Conservation (phyloP, 1,139 yeast species). For the Saccharomyces uvarum region DNA sequence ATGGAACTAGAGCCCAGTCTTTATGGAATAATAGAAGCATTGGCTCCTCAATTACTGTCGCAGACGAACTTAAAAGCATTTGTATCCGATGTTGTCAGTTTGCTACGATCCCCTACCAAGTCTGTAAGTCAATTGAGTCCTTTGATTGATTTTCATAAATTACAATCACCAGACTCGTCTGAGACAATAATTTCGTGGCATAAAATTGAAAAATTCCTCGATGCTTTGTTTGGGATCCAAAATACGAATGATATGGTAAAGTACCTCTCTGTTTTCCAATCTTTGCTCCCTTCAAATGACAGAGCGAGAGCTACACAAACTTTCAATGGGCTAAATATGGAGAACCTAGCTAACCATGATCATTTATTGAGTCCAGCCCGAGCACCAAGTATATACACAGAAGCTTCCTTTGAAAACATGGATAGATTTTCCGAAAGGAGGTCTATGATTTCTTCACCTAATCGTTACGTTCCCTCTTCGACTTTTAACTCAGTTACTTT, state of each 20-base stretch:
- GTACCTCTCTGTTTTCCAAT: conserved; percentile 16
- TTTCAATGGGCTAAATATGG: conserved; percentile 9
- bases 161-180: conserved; percentile 11
- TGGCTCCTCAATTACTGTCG: conserved; percentile 13
- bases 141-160: conserved; percentile 12
- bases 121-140: conserved; percentile 8
- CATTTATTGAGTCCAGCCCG: conserved; percentile 13
- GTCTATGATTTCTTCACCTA: conserved; percentile 26
- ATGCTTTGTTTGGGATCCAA: conserved; percentile 14
- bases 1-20: conserved; percentile 17
- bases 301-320: neutral
- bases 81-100: conserved; percentile 10
- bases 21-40: conserved; percentile 12
- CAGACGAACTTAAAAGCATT: conserved; percentile 9
- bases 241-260: conserved; percentile 15
- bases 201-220: conserved; percentile 14
- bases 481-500: conserved; percentile 14
- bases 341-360: conserved; percentile 16
- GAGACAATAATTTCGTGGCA: conserved; percentile 17
- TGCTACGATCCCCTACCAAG: conserved; percentile 11
- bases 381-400: conserved; percentile 27
- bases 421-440: conserved; percentile 34
- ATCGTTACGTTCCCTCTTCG: conserved; percentile 5
- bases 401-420: conserved; percentile 33
- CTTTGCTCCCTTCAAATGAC: conserved; percentile 7